phyloP scores from a whole-genome alignment of 345 rosid genomes.

The Triadica sebifera region DNA sequence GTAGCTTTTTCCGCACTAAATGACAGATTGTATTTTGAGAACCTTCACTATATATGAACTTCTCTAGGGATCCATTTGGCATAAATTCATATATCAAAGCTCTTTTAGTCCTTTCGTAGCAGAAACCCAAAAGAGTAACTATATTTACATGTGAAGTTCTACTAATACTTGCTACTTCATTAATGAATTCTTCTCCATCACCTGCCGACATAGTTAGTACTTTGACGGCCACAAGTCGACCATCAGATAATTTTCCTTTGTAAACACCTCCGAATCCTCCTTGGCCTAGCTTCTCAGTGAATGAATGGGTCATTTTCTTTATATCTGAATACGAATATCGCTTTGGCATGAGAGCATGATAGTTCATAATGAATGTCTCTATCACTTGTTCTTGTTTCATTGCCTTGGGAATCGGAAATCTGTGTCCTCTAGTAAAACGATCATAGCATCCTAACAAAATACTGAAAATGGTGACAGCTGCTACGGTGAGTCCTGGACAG shows the following conservation, averaged over 20 bases:
- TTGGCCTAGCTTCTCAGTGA: constrained; percentile 22
- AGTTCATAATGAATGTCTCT: constrained; percentile 15
- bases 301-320: constrained; percentile 30
- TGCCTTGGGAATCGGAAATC: not conserved
- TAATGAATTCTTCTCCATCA: constrained; percentile 39
- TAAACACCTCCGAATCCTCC: constrained; percentile 39
- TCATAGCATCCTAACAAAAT: not conserved
- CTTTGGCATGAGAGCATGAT: constrained; percentile 13
- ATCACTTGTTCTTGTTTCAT: not conserved
- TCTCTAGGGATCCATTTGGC: constrained; percentile 46
- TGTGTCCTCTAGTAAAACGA: not conserved
- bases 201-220: constrained; percentile 13
- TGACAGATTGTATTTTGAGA: not conserved
- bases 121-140: constrained; percentile 38
- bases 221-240: constrained; percentile 33
- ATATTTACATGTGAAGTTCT: constrained; percentile 49
- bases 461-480: too few relatives aligned
- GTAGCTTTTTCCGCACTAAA: not conserved
- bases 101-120: constrained; percentile 33
- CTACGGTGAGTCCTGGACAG: not conserved
- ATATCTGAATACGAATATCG: constrained; percentile 18
- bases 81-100: constrained; percentile 39
- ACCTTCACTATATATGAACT: not conserved
- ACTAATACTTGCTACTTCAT: constrained; percentile 49
- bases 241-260: constrained; percentile 26